These are phyloP conservation scores for Monilinia vaccinii-corymbosi DNA, from an alignment of 2,329 filamentous ascomycete species.

Conservation along the genomic window DNA sequence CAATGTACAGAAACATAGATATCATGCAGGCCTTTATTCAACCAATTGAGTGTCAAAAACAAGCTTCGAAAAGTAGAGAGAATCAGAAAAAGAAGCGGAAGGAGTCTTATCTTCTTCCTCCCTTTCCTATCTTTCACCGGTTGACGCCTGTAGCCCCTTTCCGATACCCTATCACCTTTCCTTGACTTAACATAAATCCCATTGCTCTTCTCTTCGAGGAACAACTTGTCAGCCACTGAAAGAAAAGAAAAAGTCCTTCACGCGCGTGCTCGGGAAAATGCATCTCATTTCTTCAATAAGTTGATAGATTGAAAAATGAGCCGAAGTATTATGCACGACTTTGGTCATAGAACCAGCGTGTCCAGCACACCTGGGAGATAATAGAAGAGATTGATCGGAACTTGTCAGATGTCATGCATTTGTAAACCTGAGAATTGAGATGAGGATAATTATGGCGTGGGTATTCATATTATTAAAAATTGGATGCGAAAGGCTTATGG, in stretches of 20 bases:
- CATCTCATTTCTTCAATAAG: conserved; percentile 1
- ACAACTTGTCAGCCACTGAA: neutral
- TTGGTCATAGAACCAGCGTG: conserved; percentile 8
- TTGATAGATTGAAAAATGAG: conserved; percentile 5
- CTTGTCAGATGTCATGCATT: conserved; percentile 8
- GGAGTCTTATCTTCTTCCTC: neutral
- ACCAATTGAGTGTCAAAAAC: conserved; percentile 12
- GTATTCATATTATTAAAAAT: conserved; percentile 9
- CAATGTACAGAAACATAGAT: conserved; percentile 23
- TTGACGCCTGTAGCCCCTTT: conserved; percentile 2
- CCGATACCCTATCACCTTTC: neutral
- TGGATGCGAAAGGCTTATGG: neutral
- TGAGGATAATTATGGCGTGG: conserved; percentile 7
- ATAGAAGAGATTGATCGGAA: conserved; percentile 8
- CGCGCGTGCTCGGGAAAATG: neutral
- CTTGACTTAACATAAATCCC: neutral
- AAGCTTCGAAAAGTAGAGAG: neutral
- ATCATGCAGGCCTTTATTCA: conserved; percentile 11
- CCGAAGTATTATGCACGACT: conserved; percentile 9
- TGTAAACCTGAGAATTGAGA: conserved; percentile 6
- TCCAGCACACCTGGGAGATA: conserved; percentile 10
- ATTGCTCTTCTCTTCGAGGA: conserved; percentile 3
- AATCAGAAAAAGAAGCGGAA: conserved; percentile 2
- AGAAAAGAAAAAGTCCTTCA: conserved; percentile 5
- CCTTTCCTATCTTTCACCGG: neutral